Base-by-base conservation (phyloP, 1,284 basidiomycete species). In the Pseudozyma pruni region DNA sequence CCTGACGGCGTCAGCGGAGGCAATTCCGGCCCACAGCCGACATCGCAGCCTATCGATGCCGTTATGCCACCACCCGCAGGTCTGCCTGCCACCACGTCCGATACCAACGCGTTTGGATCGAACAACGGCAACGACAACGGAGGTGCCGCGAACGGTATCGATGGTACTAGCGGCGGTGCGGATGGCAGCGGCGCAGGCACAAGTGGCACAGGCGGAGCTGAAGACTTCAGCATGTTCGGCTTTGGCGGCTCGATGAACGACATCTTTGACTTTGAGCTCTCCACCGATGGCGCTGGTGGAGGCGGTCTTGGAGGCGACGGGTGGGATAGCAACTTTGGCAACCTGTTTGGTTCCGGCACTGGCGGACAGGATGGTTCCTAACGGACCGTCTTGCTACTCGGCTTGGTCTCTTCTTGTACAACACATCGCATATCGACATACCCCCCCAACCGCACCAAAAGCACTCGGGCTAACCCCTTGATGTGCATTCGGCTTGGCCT, bases 241-340 rank as follows among this genome's bases (percentile, higher is more conserved):
- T 74, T 74, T 17, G 72, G 72, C 49, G 72, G 69, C 11, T 68
- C 63, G 47, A 76, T 76, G 72, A 76, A 72, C 33, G 76, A 80
- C 38, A 75, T 80, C 41, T 80, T 80, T 31, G 76, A 80, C 51
- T 78, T 78, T 50, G 77, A 79, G 46, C 63, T 79, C 45, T 69
- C 47, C 25, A 72, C 69, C 25, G 69, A 69, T 27, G 69, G 56
- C 4, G 49, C 61, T 0, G 64, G 60, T 19, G 60, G 53, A 2
- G 39, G 48, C n/a, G 47, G 58, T 13, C 29, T 75, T 31, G 59
- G 63, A 29, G 47, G 64, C 13, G 73, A 72, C 19, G 56, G 42
- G 19, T 72, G 73, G 73, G 73, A 75, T 40, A 62, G 57, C 58
- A 75, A 67, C 46, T 68, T 75, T 60, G 63, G 63, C 46, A 73